A percentile compares a stretch with the other conserved stretches of the same genome.
These are phyloP conservation scores for Santalum album DNA, from an alignment of 164 flowering plant genomes.

Conservation along the genomic window DNA sequence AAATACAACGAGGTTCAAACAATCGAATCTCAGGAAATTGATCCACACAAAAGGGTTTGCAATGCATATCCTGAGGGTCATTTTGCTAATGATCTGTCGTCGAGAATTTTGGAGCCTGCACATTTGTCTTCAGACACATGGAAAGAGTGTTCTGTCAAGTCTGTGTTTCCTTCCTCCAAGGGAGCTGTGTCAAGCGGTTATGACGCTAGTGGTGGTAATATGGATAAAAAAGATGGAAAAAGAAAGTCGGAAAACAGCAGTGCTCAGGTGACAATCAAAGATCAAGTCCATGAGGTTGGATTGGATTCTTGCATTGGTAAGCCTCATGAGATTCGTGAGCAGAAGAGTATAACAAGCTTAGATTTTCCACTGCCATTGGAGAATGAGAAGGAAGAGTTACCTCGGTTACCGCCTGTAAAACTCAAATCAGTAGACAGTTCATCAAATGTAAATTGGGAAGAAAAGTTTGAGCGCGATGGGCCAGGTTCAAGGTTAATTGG, in stretches of 20 bases:
- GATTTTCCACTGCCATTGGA: conserved; percentile 36
- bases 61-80: conserved; percentile 25
- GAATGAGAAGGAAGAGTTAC: conserved; percentile 67
- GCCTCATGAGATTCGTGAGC: conserved; percentile 38
- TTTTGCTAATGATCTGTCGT: conserved; percentile 26
- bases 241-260: conserved; percentile 31
- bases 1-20: conserved; percentile 26
- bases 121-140: conserved; percentile 35
- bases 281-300: conserved; percentile 73
- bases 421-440: conserved; percentile 85
- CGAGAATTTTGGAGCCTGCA: conserved; percentile 21
- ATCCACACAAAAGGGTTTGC: conserved; percentile 18
- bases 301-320: conserved; percentile 55
- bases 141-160: conserved; percentile 72
- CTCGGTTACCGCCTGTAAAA: conserved; percentile 84
- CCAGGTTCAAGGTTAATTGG: conserved; percentile 33
- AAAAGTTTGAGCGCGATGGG: conserved; percentile 62
- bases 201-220: conserved; percentile 16
- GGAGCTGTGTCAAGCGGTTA: conserved; percentile 33
- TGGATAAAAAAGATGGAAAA: conserved; percentile 46
- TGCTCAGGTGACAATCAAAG: conserved; percentile 44
- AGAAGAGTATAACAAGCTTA: conserved; percentile 31
- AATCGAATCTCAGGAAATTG: conserved; percentile 31
- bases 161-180: conserved; percentile 54
- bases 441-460: conserved; percentile 59